Percentiles rank a stretch among this genome's conserved stretches.
Conservation (phyloP, 805 yeast genomes). For the Starmerella stellata region DNA sequence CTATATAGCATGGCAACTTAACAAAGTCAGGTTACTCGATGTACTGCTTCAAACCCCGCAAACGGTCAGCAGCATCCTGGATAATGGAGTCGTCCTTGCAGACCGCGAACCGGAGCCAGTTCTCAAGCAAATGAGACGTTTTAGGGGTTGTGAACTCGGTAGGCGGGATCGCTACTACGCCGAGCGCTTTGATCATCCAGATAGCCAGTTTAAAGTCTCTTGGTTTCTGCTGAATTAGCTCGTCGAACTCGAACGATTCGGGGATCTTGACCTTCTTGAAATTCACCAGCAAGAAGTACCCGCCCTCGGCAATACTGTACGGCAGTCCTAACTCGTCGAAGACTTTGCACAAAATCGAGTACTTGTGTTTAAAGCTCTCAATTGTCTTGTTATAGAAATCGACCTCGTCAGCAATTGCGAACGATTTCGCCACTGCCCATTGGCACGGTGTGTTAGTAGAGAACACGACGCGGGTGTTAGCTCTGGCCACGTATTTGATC, state of each 20-base stretch:
- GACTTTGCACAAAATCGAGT: conserved; percentile 48
- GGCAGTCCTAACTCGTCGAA: conserved; percentile 81
- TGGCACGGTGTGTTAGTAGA: conserved; percentile 81
- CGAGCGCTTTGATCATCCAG: conserved; percentile 83
- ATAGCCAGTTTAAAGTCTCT: conserved; percentile 76
- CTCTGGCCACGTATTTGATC: conserved; percentile 62
- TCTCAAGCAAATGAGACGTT: conserved; percentile 60
- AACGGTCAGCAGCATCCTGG: conserved; percentile 62
- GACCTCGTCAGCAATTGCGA: conserved; percentile 40
- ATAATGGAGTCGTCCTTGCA: conserved; percentile 78
- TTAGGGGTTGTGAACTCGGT: conserved; percentile 72
- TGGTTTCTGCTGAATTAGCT: conserved; percentile 46
- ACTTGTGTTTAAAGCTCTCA: conserved; percentile 49
- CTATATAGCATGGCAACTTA: background rate
- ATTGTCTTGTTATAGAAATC: conserved; percentile 57
- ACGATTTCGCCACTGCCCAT: conserved; percentile 72
- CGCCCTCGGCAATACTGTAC: conserved; percentile 82
- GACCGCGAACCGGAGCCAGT: conserved; percentile 80
- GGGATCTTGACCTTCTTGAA: conserved; percentile 71
- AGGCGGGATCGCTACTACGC: conserved; percentile 94
- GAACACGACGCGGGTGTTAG: conserved; percentile 90
- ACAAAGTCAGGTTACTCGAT: conserved; percentile 18
- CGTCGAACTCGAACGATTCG: conserved; percentile 50
- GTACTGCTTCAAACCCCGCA: conserved; percentile 51
- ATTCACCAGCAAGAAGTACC: conserved; percentile 80